Evolutionary conservation across 495 filamentous ascomycete genomes (phyloP), one percentile per base, ranked within the genome.

Genomic region (Glutinoglossum americanum): DNA sequence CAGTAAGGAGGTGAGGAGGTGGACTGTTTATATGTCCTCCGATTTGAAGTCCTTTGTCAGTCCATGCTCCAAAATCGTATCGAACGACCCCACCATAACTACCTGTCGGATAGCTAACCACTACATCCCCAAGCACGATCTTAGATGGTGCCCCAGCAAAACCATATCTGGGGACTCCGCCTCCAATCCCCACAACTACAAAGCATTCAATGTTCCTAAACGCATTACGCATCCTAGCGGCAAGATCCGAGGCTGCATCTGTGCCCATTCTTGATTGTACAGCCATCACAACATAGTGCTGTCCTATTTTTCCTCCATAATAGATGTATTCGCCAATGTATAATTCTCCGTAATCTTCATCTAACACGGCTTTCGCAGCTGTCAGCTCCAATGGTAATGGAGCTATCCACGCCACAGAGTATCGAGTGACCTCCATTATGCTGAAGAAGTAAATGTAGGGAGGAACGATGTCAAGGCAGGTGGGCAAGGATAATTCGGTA

Each of bases 11-110:
- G 3, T 63, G 32, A 10, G 44, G 41, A 13, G 68, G 69, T 37
- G 69, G 70, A 35, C 65, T 62, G 54, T 70, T 67, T 13, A 73
- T 35, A 35, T 35, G 32, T 35, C 32, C 32, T 5, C 32, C 11
- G 11, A 35, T 35, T 35, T 35, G 32, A 35, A 35, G 11, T 11
- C 49, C 45, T 3, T 45, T 23, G 37, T 45, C 35, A 25, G 23
- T 61, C 37, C 48, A 57, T 25, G 48, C 57, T 0, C 35, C 57
- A 33, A 21, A 17, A 26, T 54, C 44, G 27, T 61, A 61, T 27
- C 55, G 44, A 35, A 54, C 37, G 47, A 61, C 56, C 13, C 60
- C 56, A 21, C 25, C 45, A 21, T 11, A 54, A 0, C 15, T 59
- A 17, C 30, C 30, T 30, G 54, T 23, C 32, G 60, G 60, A 23